Conservation (phyloP, 768 basidiomycete genomes). For the Russula emetica region DNA sequence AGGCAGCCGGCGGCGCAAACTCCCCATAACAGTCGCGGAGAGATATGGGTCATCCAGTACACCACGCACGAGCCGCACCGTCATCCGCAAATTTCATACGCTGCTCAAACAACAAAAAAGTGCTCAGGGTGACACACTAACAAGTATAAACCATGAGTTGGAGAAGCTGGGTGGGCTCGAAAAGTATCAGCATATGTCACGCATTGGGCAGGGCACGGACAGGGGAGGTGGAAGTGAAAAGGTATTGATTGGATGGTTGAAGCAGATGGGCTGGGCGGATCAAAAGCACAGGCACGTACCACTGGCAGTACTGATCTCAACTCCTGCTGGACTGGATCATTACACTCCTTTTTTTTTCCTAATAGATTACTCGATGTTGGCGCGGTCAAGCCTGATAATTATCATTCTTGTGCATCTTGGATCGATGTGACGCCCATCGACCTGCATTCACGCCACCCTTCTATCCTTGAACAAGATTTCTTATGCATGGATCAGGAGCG, state of each 20-base stretch:
- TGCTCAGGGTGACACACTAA: slow-evolving; percentile 45
- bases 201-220: slow-evolving; percentile 71
- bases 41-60: slow-evolving; percentile 43
- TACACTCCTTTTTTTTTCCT: background rate
- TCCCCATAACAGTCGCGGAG: slow-evolving; percentile 39
- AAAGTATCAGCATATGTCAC: slow-evolving; percentile 79
- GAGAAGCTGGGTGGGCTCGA: slow-evolving; percentile 70
- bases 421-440: slow-evolving; percentile 75
- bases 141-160: slow-evolving; percentile 57
- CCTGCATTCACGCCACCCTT: slow-evolving; percentile 75
- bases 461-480: slow-evolving; percentile 85
- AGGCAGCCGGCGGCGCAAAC: slow-evolving; percentile 43
- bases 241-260: slow-evolving; percentile 71
- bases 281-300: slow-evolving; percentile 33
- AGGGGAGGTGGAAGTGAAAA: slow-evolving; percentile 88
- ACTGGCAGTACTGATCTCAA: slow-evolving; percentile 30
- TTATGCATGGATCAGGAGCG: slow-evolving; percentile 52
- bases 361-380: slow-evolving; percentile 82
- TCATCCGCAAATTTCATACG: slow-evolving; percentile 79
- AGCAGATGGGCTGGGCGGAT: slow-evolving; percentile 41
- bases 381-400: slow-evolving; percentile 82
- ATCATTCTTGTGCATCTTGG: slow-evolving; percentile 61
- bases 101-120: slow-evolving; percentile 66
- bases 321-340: background rate
- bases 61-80: slow-evolving; percentile 57